Percentiles rank a stretch among this genome's conserved stretches.
phyloP scores from a whole-genome alignment of 768 basidiomycete species.

The Hirschioporus abietinus region DNA sequence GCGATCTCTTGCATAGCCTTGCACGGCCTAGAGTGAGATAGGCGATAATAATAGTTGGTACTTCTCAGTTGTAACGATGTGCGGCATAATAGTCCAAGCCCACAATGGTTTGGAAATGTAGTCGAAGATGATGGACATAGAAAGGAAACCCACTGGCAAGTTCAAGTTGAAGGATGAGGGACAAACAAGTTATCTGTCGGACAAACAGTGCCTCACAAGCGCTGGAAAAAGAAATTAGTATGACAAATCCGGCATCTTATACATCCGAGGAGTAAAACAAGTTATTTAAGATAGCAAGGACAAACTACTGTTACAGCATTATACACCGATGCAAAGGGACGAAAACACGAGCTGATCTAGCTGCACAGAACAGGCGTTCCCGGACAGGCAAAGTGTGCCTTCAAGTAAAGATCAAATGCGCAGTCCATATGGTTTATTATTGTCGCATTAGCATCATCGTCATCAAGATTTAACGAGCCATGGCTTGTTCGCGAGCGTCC shows the following conservation, averaged over 20 bases:
- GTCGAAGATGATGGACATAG: too few relatives aligned
- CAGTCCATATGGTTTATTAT: not conserved
- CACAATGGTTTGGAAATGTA: too few relatives aligned
- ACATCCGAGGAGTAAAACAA: not conserved
- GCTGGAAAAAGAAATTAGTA: too few relatives aligned
- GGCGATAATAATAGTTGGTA: too few relatives aligned
- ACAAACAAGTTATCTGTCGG: too few relatives aligned
- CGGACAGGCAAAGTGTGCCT: not conserved
- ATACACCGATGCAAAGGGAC: not conserved
- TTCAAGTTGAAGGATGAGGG: too few relatives aligned
- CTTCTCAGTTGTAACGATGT: too few relatives aligned
- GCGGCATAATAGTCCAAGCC: too few relatives aligned
- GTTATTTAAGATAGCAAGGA: not conserved
- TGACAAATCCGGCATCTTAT: too few relatives aligned
- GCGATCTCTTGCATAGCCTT: not conserved
- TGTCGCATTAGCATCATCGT: not conserved
- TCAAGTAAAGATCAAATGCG: not conserved
- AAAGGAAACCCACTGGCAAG: too few relatives aligned
- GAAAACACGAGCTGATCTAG: not conserved
- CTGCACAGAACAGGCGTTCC: not conserved
- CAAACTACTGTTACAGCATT: not conserved
- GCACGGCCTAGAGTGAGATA: not conserved
- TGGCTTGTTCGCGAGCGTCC: conserved; percentile 78
- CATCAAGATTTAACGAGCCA: conserved; percentile 51
- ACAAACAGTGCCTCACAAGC: too few relatives aligned